Percentiles rank a stretch among this genome's conserved stretches.
Conservation (phyloP, 805 yeast genomes). For the Yarrowia sp. region DNA sequence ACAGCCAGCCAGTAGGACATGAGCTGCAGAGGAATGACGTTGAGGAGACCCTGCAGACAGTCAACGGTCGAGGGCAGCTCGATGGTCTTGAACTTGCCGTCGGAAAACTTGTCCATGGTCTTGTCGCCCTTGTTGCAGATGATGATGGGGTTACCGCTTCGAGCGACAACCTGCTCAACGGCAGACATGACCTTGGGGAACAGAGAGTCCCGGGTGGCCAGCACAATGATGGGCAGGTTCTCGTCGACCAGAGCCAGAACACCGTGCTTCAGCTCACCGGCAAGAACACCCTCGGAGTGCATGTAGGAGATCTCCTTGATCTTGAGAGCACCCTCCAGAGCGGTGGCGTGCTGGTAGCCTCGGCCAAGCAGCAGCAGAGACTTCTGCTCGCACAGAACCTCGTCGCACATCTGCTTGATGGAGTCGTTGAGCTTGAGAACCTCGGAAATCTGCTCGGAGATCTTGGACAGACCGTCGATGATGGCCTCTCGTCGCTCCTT, state of each 20-base stretch:
- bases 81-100: conserved; percentile 57
- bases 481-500: conserved; percentile 80
- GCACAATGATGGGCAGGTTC: conserved; percentile 88
- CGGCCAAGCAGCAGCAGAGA: conserved; percentile 92
- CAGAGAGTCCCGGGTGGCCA: conserved; percentile 94
- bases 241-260: conserved; percentile 96
- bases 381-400: conserved; percentile 77
- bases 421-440: conserved; percentile 75
- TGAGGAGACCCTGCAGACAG: conserved; percentile 94
- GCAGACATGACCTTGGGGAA: conserved; percentile 97
- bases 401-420: conserved; percentile 77
- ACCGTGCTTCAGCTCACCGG: conserved; percentile 99
- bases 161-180: conserved; percentile 94
- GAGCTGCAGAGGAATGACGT: conserved; percentile 92
- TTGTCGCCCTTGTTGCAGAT: conserved; percentile 85
- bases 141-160: conserved; percentile 95
- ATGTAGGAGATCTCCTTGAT: conserved; percentile 98
- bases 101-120: conserved; percentile 46
- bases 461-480: conserved; percentile 80
- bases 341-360: conserved; percentile 97
- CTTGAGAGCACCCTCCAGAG: conserved; percentile 97
- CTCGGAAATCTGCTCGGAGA: conserved; percentile 83
- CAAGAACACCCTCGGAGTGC: conserved; percentile 99
- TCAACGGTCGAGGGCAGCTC: conserved; percentile 96
- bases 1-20: conserved; percentile 98